These are phyloP conservation scores for Daldinia bambusicola DNA, from an alignment of 495 filamentous ascomycete species.

Conservation along the genomic window DNA sequence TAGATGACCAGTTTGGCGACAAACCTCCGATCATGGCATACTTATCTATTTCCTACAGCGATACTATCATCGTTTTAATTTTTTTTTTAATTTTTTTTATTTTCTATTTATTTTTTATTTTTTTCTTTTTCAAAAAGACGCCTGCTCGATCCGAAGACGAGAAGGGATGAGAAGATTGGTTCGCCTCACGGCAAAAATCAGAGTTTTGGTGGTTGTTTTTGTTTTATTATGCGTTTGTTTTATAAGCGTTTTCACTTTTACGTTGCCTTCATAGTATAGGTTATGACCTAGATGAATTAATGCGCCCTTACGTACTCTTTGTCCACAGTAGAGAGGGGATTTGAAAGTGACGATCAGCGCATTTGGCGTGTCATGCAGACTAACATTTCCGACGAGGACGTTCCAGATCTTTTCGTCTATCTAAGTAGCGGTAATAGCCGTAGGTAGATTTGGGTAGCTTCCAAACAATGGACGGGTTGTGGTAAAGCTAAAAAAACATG, in stretches of 20 bases:
- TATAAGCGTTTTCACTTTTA: constrained; percentile 4
- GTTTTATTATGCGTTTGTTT: constrained; percentile 32
- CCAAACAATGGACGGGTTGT: not conserved
- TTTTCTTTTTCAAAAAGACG: constrained; percentile 40
- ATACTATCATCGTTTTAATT: constrained; percentile 39
- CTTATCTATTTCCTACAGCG: constrained; percentile 31
- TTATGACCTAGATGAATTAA: constrained; percentile 14
- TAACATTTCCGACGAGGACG: not conserved
- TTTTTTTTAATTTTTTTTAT: not conserved
- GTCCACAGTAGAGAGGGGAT: not conserved
- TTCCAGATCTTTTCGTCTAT: constrained; percentile 10
- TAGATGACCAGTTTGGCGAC: constrained; percentile 43
- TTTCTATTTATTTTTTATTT: constrained; percentile 7
- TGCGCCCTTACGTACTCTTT: not conserved
- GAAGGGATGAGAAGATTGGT: constrained; percentile 46
- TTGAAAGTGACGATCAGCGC: constrained; percentile 13
- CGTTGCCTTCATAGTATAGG: constrained; percentile 20
- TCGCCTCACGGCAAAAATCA: constrained; percentile 49
- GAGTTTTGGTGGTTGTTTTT: constrained; percentile 35
- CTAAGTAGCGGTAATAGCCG: constrained; percentile 22
- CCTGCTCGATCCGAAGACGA: constrained; percentile 30
- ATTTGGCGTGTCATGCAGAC: constrained; percentile 12
- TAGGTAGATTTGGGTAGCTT: not conserved
- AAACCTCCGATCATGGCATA: constrained; percentile 38
- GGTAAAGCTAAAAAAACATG: constrained; percentile 9